phyloP scores from a whole-genome alignment of 257 asterid species.

The Fraxinus americana region DNA sequence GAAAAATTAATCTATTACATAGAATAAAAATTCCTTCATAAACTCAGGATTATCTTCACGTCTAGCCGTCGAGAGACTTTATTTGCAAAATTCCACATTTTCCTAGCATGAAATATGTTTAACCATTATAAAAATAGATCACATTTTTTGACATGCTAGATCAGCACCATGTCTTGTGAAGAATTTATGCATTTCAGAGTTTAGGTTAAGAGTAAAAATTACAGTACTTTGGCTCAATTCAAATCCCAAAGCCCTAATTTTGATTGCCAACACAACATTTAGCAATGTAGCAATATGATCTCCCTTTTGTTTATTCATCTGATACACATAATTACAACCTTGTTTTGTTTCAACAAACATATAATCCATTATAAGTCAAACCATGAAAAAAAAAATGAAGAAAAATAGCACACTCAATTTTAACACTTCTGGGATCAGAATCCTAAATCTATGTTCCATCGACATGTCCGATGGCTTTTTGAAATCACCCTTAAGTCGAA shows the following conservation, averaged over 20 bases:
- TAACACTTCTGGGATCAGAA: slow-evolving; percentile 26
- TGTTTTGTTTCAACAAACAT: slow-evolving; percentile 8
- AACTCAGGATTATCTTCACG: too few species aligned
- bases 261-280: not conserved
- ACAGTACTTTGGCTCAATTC: not conserved
- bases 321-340: slow-evolving; percentile 24
- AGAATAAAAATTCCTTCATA: not conserved
- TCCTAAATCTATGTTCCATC: not conserved
- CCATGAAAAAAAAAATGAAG: slow-evolving; percentile 10
- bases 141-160: too few species aligned
- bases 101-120: too few species aligned
- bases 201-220: too few species aligned
- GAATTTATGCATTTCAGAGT: not conserved
- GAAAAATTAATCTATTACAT: too few species aligned
- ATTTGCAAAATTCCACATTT: too few species aligned
- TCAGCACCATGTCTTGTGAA: too few species aligned
- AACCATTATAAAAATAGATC: too few species aligned
- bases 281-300: not conserved
- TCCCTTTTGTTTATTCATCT: not conserved
- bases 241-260: not conserved
- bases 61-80: too few species aligned
- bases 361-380: slow-evolving; percentile 16
- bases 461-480: not conserved
- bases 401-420: slow-evolving; percentile 22
- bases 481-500: slow-evolving; percentile 1